Conservation (phyloP, 371 early-diverging fungal genomes). For the Mortierella sp. region DNA sequence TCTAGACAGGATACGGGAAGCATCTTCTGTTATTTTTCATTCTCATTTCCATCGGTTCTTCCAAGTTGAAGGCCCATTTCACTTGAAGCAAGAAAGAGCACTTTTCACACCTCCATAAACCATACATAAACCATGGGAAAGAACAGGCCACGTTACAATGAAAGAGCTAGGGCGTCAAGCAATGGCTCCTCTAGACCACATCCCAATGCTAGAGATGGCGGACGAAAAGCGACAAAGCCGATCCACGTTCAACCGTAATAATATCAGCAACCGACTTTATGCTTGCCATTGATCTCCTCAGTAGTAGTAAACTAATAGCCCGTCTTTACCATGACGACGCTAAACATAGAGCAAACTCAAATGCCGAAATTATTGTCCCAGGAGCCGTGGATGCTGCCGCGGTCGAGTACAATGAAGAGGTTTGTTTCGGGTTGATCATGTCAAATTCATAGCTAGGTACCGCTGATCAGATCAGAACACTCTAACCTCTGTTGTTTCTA, state of each 20-base stretch:
- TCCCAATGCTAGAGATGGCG: conserved; percentile 66
- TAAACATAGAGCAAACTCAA: conserved; percentile 45
- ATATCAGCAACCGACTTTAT: background rate
- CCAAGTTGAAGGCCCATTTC: background rate
- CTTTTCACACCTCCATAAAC: background rate
- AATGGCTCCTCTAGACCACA: conserved; percentile 61
- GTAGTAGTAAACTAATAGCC: background rate
- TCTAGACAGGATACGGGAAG: background rate
- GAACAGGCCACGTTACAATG: conserved; percentile 71
- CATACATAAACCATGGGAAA: conserved; percentile 62
- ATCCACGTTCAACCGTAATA: conserved; percentile 27
- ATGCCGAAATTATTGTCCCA: conserved; percentile 61
- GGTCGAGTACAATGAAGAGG: conserved; percentile 37
- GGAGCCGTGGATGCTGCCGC: conserved; percentile 26
- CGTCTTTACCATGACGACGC: no score
- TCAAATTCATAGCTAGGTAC: background rate
- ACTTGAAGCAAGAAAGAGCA: background rate
- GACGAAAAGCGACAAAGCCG: conserved; percentile 48
- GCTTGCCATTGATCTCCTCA: no score
- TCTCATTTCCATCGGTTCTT: background rate
- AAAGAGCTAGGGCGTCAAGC: conserved; percentile 65
- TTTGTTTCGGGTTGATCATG: background rate
- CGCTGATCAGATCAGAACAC: background rate
- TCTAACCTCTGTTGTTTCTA: background rate
- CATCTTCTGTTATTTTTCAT: background rate